Percentiles rank a stretch among this genome's conserved stretches.
Evolutionary conservation across 164 flowering plant genomes (phyloP).

Genomic region (Taxillus chinensis): DNA sequence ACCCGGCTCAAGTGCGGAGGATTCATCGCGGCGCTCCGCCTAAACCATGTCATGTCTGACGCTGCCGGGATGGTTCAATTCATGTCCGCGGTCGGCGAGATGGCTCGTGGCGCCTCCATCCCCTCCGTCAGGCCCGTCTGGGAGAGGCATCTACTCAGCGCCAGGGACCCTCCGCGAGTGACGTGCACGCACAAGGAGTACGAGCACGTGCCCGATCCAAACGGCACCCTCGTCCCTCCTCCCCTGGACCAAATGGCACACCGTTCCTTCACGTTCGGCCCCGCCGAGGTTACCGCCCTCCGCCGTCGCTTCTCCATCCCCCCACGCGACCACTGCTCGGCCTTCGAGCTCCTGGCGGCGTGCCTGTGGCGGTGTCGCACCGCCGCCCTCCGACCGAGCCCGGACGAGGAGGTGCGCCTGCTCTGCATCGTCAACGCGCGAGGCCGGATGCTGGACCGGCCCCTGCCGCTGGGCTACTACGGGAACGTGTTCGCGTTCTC

Average conservation of each 20-base stretch:
- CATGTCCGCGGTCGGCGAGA: conserved; percentile 20
- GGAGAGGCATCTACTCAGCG: not conserved
- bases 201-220: not conserved
- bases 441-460: too few species aligned
- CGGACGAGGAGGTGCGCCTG: conserved; percentile 16
- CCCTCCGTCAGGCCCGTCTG: conserved; percentile 23
- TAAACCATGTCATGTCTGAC: conserved; percentile 32
- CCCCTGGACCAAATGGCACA: not conserved
- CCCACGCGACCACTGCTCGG: not conserved
- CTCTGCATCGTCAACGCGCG: too few species aligned
- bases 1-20: conserved; percentile 24
- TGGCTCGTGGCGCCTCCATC: conserved; percentile 12
- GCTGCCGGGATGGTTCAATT: conserved; percentile 22
- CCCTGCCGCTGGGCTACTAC: too few species aligned
- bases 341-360: conserved; percentile 12
- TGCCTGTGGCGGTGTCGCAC: conserved; percentile 33
- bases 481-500: too few species aligned
- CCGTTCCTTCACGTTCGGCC: not conserved
- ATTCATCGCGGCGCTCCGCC: conserved; percentile 18
- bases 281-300: not conserved
- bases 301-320: not conserved
- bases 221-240: not conserved
- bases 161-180: not conserved
- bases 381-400: conserved; percentile 14
- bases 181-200: not conserved